A percentile compares a stretch with the other conserved stretches of the same genome.
These are phyloP conservation scores for Coelastrella sp. DNA, from an alignment of 139 green algal species.

Conservation along the genomic window DNA sequence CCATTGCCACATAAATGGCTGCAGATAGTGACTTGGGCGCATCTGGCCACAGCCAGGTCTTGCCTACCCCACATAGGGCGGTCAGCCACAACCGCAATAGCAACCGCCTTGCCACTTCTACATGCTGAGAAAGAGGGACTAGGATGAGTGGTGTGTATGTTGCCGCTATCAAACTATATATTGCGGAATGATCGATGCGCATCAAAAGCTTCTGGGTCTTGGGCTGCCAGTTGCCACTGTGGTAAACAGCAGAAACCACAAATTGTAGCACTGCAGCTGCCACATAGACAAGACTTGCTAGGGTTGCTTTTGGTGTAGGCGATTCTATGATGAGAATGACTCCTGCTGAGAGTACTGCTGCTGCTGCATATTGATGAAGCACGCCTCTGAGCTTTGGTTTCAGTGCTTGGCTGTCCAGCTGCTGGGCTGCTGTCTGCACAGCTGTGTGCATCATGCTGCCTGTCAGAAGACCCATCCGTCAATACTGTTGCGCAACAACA, in stretches of 20 bases:
- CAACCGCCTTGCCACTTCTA: neutral
- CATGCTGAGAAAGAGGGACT: neutral
- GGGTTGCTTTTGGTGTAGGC: neutral
- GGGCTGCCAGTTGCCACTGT: constrained; percentile 29
- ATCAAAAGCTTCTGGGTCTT: neutral
- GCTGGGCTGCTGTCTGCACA: neutral
- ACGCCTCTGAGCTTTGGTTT: constrained; percentile 8
- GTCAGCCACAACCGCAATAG: constrained; percentile 11
- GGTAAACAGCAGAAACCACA: constrained; percentile 25
- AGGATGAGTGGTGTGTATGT: constrained; percentile 37
- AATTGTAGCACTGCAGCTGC: constrained; percentile 31
- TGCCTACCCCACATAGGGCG: neutral
- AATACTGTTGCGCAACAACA: too few species aligned
- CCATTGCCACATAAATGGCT: constrained; percentile 2
- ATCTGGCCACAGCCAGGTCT: constrained; percentile 14
- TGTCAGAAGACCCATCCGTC: neutral
- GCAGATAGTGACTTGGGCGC: neutral
- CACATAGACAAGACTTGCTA: constrained; percentile 11
- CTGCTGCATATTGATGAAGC: constrained; percentile 20
- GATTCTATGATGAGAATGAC: constrained; percentile 10
- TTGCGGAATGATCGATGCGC: constrained; percentile 26
- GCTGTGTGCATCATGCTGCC: neutral
- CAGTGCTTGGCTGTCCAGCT: neutral
- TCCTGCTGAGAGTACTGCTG: constrained; percentile 29
- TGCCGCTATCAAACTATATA: constrained; percentile 28